These are phyloP conservation scores for Cladorrhinum samala DNA, from an alignment of 495 filamentous ascomycete genomes.

Conservation along the genomic window DNA sequence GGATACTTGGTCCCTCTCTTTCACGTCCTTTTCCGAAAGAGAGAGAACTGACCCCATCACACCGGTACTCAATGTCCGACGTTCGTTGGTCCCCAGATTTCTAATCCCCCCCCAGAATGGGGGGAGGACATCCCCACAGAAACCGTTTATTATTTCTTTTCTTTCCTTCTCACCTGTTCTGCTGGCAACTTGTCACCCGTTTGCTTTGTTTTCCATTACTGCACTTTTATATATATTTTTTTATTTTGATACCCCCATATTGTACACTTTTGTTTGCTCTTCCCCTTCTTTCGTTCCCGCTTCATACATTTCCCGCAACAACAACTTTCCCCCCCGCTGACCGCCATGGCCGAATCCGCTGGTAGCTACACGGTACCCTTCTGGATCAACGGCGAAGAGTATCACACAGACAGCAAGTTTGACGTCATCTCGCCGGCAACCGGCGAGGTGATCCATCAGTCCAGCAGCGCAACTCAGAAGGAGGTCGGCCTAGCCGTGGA, in stretches of 20 bases:
- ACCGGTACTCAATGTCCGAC: no score
- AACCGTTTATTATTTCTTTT: background rate
- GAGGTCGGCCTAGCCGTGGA: slow-evolving; percentile 59
- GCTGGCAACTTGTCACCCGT: background rate
- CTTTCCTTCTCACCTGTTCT: background rate
- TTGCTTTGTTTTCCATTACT: background rate
- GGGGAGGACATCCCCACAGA: no score
- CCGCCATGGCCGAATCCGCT: slow-evolving; percentile 12
- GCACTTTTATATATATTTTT: background rate
- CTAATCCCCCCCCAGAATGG: no score
- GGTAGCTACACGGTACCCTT: slow-evolving; percentile 51
- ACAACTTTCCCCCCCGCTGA: background rate
- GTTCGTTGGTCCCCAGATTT: no score
- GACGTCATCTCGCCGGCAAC: slow-evolving; percentile 60
- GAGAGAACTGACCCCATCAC: background rate
- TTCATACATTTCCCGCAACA: background rate
- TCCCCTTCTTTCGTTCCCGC: no score
- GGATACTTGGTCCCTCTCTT: background rate
- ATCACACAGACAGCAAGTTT: slow-evolving; percentile 55
- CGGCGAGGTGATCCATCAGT: slow-evolving; percentile 53
- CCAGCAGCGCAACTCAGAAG: slow-evolving; percentile 53
- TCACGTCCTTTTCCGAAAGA: background rate
- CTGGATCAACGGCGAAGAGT: slow-evolving; percentile 65
- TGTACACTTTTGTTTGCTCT: slow-evolving; percentile 1
- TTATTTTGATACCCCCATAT: slow-evolving; percentile 2